Conservation (phyloP, 2,329 filamentous ascomycete genomes). For the Penicillium sp. region DNA sequence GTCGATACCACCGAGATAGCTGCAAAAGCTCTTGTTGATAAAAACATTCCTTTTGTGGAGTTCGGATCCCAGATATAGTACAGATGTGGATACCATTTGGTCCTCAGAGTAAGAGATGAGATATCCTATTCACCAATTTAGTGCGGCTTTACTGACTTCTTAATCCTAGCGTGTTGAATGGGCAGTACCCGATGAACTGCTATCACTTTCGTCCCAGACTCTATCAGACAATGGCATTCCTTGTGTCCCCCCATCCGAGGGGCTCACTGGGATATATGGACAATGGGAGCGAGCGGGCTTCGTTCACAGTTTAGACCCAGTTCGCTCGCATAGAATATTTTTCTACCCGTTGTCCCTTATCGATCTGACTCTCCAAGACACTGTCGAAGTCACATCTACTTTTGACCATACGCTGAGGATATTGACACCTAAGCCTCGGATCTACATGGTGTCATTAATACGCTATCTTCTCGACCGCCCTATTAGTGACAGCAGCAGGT, state of each 20-base stretch:
- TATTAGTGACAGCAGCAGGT: not conserved
- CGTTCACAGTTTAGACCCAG: not conserved
- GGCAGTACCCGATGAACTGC: slow-evolving; percentile 10
- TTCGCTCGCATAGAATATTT: not conserved
- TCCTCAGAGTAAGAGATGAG: slow-evolving; percentile 7
- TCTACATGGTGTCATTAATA: not conserved
- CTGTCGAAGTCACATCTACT: slow-evolving; percentile 12
- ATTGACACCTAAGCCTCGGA: not conserved
- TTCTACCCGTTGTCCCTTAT: slow-evolving; percentile 11
- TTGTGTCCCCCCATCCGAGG: not conserved
- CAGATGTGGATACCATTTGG: not conserved
- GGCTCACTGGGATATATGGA: not conserved
- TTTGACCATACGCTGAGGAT: slow-evolving; percentile 5
- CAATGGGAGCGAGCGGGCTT: slow-evolving; percentile 10
- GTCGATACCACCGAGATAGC: not conserved
- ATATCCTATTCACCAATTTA: not conserved
- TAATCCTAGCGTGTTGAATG: not conserved
- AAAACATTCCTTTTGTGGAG: slow-evolving; percentile 5
- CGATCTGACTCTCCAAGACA: slow-evolving; percentile 12
- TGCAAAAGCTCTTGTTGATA: not conserved
- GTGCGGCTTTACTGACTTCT: not conserved
- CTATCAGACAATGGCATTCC: slow-evolving; percentile 4
- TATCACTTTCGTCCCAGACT: slow-evolving; percentile 5
- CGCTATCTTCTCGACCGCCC: not conserved
- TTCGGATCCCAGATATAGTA: slow-evolving; percentile 10